Conservation (phyloP, 208 protist genomes). For the Wallacemonas rigidus region DNA sequence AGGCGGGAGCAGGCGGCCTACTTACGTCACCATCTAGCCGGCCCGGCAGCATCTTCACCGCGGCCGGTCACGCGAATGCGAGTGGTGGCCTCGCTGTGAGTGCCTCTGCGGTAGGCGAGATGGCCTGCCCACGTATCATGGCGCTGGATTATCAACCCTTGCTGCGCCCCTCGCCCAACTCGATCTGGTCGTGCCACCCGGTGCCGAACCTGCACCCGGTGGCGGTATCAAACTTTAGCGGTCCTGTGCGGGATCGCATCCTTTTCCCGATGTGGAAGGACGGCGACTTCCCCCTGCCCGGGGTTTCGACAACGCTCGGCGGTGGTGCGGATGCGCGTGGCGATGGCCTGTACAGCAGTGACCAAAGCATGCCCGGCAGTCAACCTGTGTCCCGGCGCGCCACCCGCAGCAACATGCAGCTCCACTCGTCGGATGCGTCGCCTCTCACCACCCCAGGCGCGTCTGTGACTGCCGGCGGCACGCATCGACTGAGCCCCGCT, state of each 20-base stretch:
- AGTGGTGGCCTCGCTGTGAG: not conserved
- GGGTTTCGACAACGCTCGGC: conserved; percentile 15
- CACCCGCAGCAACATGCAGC: conserved; percentile 1
- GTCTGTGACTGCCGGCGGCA: not conserved
- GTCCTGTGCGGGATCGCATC: conserved; percentile 12
- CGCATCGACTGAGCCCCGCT: not conserved
- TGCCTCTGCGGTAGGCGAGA: not conserved
- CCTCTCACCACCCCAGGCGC: not conserved
- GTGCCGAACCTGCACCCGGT: conserved; percentile 76
- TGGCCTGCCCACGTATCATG: conserved; percentile 17
- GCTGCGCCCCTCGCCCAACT: conserved; percentile 65
- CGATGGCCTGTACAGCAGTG: conserved; percentile 18
- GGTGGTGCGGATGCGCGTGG: not conserved
- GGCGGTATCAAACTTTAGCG: conserved; percentile 22
- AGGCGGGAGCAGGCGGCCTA: not conserved
- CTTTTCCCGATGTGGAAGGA: conserved; percentile 74
- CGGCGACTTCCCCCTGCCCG: conserved; percentile 57
- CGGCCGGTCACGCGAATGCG: not conserved
- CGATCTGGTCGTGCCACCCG: conserved; percentile 62
- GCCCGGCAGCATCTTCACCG: conserved; percentile 11
- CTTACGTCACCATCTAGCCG: not conserved
- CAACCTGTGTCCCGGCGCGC: conserved; percentile 4
- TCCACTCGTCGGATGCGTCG: not conserved
- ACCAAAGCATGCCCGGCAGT: conserved; percentile 21
- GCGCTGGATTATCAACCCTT: conserved; percentile 74